A percentile compares a stretch with the other conserved stretches of the same genome.
Evolutionary conservation across 805 yeast species (phyloP).

Genomic region (Saturnispora sanitii): DNA sequence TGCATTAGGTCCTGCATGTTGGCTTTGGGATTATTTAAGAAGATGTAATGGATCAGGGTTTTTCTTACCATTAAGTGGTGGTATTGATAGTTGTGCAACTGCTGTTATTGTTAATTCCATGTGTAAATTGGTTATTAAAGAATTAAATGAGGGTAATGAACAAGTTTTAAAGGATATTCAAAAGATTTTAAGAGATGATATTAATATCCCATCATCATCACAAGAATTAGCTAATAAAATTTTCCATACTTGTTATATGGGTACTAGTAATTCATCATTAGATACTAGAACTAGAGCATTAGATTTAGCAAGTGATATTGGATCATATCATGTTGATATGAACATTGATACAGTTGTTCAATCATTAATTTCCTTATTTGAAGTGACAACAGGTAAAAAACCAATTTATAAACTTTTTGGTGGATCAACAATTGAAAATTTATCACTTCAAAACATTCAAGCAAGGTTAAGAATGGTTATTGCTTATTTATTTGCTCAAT

Average conservation of each 20-base stretch:
- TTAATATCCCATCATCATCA: constrained; percentile 52
- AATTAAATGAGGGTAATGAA: constrained; percentile 54
- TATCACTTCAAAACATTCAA: constrained; percentile 94
- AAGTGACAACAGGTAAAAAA: constrained; percentile 78
- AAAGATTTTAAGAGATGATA: constrained; percentile 45
- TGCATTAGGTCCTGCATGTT: constrained; percentile 97
- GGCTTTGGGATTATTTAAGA: constrained; percentile 97
- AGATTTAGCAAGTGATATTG: constrained; percentile 62
- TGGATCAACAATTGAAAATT: constrained; percentile 81
- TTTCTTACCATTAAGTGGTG: constrained; percentile 92
- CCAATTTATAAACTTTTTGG: constrained; percentile 92
- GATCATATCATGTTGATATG: constrained; percentile 83
- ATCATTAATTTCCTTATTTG: constrained; percentile 67
- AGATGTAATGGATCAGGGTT: constrained; percentile 86
- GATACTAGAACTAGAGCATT: constrained; percentile 83
- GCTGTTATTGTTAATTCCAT: constrained; percentile 89
- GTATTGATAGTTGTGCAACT: constrained; percentile 96
- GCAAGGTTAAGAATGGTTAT: constrained; percentile 94
- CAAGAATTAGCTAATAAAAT: constrained; percentile 65
- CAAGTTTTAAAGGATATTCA: constrained; percentile 75
- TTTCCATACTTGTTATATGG: constrained; percentile 92
- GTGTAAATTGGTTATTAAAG: constrained; percentile 76
- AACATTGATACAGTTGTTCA: constrained; percentile 82
- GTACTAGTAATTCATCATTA: constrained; percentile 80
- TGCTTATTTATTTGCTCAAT: constrained; percentile 85